Percentiles rank a stretch among this genome's conserved stretches.
phyloP scores from a whole-genome alignment of 1,284 basidiomycete genomes.

The Fistulinella cinereoalba region DNA sequence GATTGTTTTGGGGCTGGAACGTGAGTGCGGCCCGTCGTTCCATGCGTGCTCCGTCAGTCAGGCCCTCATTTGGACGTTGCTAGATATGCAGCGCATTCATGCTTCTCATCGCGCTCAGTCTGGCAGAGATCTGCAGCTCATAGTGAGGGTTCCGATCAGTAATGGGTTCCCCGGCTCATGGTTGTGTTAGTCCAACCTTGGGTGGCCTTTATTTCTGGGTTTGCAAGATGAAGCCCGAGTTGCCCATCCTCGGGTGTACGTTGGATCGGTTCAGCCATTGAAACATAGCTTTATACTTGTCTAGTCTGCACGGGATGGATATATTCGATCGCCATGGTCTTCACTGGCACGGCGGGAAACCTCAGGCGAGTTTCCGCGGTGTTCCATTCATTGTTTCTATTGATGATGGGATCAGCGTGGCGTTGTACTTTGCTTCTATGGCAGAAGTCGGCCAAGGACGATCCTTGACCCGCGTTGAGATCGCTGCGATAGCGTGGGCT shows the following conservation, averaged over 20 bases:
- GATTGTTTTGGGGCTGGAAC: constrained; percentile 67
- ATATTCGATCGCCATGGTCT: constrained; percentile 60
- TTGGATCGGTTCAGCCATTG: not conserved
- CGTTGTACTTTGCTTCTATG: constrained; percentile 54
- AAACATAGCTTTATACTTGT: not conserved
- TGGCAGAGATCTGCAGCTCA: constrained; percentile 60
- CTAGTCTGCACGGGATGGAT: constrained; percentile 56
- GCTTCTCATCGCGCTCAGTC: constrained; percentile 54
- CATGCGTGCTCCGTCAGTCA: not conserved
- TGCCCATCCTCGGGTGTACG: constrained; percentile 55
- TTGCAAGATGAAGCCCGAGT: constrained; percentile 59
- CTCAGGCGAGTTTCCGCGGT: constrained; percentile 38
- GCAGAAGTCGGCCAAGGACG: constrained; percentile 49
- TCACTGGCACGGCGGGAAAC: constrained; percentile 61
- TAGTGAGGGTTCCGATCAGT: constrained; percentile 39
- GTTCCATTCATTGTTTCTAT: not conserved
- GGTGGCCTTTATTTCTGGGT: constrained; percentile 64
- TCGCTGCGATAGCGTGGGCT: constrained; percentile 55
- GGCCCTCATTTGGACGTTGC: not conserved
- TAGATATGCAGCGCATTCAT: constrained; percentile 61
- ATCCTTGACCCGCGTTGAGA: constrained; percentile 48
- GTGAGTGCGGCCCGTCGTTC: constrained; percentile 33
- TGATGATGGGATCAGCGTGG: constrained; percentile 38
- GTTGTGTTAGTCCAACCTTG: constrained; percentile 45
- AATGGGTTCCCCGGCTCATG: not conserved